Conservation (phyloP, 108 stramenopile species). For the Cyclostephanos invisitatus region DNA sequence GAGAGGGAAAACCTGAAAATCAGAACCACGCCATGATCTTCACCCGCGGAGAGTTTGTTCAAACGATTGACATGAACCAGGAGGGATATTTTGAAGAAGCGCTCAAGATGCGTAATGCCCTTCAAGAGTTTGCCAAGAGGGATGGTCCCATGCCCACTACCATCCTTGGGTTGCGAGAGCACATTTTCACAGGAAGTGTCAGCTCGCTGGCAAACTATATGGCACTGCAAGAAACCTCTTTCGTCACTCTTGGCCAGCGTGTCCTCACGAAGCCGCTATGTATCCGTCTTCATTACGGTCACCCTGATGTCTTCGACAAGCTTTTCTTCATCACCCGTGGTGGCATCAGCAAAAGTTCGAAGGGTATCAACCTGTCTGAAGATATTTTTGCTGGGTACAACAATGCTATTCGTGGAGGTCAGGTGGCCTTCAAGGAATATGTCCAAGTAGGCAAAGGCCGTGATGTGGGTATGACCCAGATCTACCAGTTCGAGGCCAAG, state of each 20-base stretch:
- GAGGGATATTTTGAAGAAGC: constrained; percentile 99
- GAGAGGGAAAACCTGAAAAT: constrained; percentile 99
- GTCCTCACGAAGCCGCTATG: constrained; percentile 93
- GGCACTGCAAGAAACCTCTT: constrained; percentile 97
- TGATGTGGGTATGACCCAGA: constrained; percentile 99
- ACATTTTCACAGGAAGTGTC: constrained; percentile 98
- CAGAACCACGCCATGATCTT: constrained; percentile 99
- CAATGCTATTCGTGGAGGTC: constrained; percentile 91
- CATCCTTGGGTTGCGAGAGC: constrained; percentile 96
- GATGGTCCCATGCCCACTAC: constrained; percentile 90
- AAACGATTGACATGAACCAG: constrained; percentile 99
- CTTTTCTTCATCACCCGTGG: constrained; percentile 97
- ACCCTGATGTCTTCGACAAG: constrained; percentile 98
- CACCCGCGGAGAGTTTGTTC: constrained; percentile 94
- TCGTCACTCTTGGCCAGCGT: constrained; percentile 96
- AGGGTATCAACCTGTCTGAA: constrained; percentile 98
- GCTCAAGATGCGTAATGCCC: constrained; percentile 95
- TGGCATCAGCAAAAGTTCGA: constrained; percentile 95
- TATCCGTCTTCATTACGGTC: constrained; percentile 97
- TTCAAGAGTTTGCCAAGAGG: constrained; percentile 93
- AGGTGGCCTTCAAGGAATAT: constrained; percentile 96
- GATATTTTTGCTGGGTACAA: constrained; percentile 99
- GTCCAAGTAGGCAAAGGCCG: constrained; percentile 98
- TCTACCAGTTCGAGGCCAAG: constrained; percentile 99
- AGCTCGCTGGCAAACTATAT: constrained; percentile 98